Percentiles rank a stretch among this genome's conserved stretches.
phyloP scores from a whole-genome alignment of 1,284 basidiomycete species.

The Vanrija sp. region DNA sequence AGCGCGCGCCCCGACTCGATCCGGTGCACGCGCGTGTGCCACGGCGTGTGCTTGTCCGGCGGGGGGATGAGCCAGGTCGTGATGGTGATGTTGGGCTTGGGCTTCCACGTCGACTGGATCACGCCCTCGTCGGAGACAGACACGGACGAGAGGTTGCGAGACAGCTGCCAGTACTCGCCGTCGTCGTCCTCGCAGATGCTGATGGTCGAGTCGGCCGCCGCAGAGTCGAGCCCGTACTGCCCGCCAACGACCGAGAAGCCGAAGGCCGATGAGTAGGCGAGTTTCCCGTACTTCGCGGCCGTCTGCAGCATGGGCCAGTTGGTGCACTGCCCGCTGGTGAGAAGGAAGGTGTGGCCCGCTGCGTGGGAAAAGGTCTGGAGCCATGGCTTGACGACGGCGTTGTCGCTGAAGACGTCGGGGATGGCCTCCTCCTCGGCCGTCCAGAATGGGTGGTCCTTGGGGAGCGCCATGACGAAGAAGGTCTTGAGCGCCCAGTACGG shows the following conservation, averaged over 20 bases:
- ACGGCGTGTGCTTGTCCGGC: conserved; percentile 10
- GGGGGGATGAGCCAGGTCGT: conserved; percentile 29
- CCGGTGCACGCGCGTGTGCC: conserved; percentile 29
- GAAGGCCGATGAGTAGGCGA: conserved; percentile 67
- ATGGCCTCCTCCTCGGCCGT: conserved; percentile 52
- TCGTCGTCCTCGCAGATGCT: conserved; percentile 57
- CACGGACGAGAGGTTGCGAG: conserved; percentile 44
- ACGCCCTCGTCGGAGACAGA: conserved; percentile 20
- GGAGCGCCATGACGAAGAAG: conserved; percentile 62
- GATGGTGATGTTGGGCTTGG: conserved; percentile 25
- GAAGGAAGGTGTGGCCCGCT: conserved; percentile 57
- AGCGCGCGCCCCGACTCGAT: conserved; percentile 14
- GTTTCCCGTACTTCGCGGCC: conserved; percentile 67
- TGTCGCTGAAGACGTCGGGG: conserved; percentile 49
- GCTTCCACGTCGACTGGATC: conserved; percentile 24
- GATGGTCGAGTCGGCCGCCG: conserved; percentile 63
- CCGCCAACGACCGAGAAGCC: conserved; percentile 69
- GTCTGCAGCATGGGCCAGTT: conserved; percentile 6
- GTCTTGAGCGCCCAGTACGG: conserved; percentile 76
- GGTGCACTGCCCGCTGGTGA: conserved; percentile 62
- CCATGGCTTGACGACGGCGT: conserved; percentile 21
- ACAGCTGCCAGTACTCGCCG: conserved; percentile 66
- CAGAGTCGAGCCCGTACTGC: conserved; percentile 61
- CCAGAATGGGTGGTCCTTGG: conserved; percentile 67
- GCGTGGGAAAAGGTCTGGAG: conserved; percentile 25